phyloP scores from a whole-genome alignment of 768 basidiomycete species.

The Rhizopogon salebrosus region DNA sequence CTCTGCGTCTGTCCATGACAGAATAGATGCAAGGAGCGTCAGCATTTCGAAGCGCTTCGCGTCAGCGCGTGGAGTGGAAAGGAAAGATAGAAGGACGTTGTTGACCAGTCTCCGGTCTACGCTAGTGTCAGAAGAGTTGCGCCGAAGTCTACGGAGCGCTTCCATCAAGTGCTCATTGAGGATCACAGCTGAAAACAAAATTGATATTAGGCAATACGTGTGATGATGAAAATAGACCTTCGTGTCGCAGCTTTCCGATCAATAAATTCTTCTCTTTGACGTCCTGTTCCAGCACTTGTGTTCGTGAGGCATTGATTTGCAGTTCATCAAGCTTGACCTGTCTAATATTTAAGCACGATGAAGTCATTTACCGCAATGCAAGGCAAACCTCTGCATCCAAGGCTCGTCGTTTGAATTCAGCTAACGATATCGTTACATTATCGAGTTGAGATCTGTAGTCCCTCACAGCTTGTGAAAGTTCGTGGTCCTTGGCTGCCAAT shows the following conservation, averaged over 20 bases:
- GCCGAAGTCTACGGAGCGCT: constrained; percentile 89
- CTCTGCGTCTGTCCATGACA: constrained; percentile 91
- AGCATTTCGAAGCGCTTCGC: constrained; percentile 97
- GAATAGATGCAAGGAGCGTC: constrained; percentile 76
- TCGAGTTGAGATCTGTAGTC: constrained; percentile 76
- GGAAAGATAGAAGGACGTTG: constrained; percentile 87
- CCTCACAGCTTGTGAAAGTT: constrained; percentile 77
- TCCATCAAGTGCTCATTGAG: constrained; percentile 98
- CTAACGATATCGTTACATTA: constrained; percentile 67
- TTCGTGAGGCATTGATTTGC: constrained; percentile 56
- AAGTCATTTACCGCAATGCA: not conserved
- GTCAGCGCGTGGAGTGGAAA: constrained; percentile 87
- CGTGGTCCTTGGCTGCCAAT: constrained; percentile 77
- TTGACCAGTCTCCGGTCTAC: constrained; percentile 93
- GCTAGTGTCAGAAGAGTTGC: constrained; percentile 77
- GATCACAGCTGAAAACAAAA: constrained; percentile 68
- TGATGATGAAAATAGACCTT: constrained; percentile 49
- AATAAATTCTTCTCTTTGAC: constrained; percentile 94
- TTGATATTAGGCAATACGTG: not conserved
- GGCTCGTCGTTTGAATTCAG: constrained; percentile 89
- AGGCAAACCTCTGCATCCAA: constrained; percentile 73
- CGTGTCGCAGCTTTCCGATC: constrained; percentile 92
- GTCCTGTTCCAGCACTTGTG: constrained; percentile 78
- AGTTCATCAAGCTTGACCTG: constrained; percentile 76
- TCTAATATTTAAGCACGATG: constrained; percentile 1